Evolutionary conservation across 768 basidiomycete species (phyloP).

Genomic region (Dendrothele bispora): DNA sequence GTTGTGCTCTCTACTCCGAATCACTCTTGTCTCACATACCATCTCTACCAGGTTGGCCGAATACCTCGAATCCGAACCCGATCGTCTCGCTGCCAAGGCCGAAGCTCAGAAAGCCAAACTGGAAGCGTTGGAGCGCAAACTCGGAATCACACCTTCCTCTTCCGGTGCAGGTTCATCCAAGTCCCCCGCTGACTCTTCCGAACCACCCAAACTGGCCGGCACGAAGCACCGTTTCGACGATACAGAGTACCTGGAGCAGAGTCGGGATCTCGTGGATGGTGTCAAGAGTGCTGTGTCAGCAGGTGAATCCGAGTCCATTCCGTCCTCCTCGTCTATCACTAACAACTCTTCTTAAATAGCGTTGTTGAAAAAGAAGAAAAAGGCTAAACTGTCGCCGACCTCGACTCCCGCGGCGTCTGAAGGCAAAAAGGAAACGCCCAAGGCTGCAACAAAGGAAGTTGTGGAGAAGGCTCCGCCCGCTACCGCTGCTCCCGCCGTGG

Average conservation of each 20-base stretch:
- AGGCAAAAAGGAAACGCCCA: conserved; percentile 7
- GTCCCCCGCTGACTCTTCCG: conserved; percentile 29
- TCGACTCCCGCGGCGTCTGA: conserved; percentile 18
- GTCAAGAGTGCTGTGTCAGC: conserved; percentile 89
- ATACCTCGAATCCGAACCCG: conserved; percentile 83
- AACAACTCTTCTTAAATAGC: conserved; percentile 40
- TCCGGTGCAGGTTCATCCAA: conserved; percentile 32
- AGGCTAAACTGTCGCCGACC: conserved; percentile 47
- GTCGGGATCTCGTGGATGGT: conserved; percentile 83
- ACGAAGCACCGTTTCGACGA: conserved; percentile 93
- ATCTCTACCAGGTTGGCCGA: conserved; percentile 62
- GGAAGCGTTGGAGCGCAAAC: conserved; percentile 79
- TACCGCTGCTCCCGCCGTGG: background rate
- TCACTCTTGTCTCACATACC: background rate
- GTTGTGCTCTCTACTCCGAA: conserved; percentile 20
- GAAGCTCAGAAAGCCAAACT: conserved; percentile 83
- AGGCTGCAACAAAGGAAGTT: conserved; percentile 10
- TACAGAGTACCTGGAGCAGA: conserved; percentile 89
- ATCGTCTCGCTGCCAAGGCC: conserved; percentile 73
- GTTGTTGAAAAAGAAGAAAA: conserved; percentile 76
- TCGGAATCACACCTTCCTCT: conserved; percentile 54
- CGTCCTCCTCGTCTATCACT: conserved; percentile 10
- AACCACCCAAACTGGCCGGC: conserved; percentile 54
- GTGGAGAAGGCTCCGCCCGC: background rate
- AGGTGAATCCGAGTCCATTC: conserved; percentile 48